Conservation (phyloP, 176 grass and related monocot species). For the Melocanna baccifera region DNA sequence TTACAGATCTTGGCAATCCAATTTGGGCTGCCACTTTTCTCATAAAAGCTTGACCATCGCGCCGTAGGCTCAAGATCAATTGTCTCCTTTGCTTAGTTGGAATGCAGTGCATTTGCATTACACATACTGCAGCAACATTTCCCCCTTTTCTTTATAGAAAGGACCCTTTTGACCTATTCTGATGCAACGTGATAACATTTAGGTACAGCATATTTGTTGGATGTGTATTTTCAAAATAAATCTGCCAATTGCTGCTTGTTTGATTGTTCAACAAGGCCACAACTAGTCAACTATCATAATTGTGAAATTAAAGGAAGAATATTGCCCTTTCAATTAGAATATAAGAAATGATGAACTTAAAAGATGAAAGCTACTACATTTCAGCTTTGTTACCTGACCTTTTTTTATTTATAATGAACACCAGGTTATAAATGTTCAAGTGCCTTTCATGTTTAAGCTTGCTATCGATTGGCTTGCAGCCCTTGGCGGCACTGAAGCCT, state of each 20-base stretch:
- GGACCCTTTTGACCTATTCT: conserved; percentile 12
- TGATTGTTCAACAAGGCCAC: conserved; percentile 9
- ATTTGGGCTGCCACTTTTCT: background rate
- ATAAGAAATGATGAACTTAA: conserved; percentile 6
- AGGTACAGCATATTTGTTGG: background rate
- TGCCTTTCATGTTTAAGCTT: conserved; percentile 98
- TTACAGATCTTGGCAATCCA: background rate
- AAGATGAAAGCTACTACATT: conserved; percentile 20
- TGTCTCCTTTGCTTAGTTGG: background rate
- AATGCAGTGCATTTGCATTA: conserved; percentile 5
- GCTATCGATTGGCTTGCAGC: conserved; percentile 94
- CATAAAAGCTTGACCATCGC: conserved; percentile 13
- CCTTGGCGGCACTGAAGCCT: conserved; percentile 59
- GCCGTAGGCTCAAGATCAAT: conserved; percentile 1
- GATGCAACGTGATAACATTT: background rate
- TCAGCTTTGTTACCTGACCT: conserved; percentile 35
- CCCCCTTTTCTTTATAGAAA: background rate
- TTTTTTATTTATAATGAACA: conserved; percentile 42
- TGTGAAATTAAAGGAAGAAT: conserved; percentile 17
- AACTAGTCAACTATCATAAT: background rate
- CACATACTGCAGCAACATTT: background rate
- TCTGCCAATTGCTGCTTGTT: background rate
- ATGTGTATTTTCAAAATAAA: background rate
- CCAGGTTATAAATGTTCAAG: conserved; percentile 99
- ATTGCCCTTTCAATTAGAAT: background rate